These are phyloP conservation scores for Xylariomycetidae sp. DNA, from an alignment of 2,329 filamentous ascomycete genomes.

Conservation along the genomic window DNA sequence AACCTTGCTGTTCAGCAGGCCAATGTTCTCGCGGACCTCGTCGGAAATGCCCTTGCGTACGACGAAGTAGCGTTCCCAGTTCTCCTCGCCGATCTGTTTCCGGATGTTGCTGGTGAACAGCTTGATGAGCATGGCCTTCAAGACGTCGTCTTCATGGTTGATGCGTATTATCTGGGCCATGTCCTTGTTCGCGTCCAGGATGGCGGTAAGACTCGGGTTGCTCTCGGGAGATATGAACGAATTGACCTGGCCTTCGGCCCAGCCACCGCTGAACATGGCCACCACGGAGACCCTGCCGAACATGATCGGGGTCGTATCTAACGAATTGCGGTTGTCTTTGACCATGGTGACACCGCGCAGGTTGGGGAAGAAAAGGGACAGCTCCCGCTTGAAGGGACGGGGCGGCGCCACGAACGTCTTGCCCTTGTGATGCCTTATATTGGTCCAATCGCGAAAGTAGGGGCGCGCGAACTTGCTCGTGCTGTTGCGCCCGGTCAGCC, in stretches of 20 bases:
- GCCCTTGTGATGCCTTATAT: constrained; percentile 74
- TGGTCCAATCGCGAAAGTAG: constrained; percentile 94
- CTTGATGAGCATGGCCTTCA: constrained; percentile 56
- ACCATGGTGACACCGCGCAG: constrained; percentile 72
- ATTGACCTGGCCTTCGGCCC: constrained; percentile 76
- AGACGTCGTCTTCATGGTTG: constrained; percentile 76
- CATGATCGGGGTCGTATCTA: constrained; percentile 75
- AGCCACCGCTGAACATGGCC: constrained; percentile 72
- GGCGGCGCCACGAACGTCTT: constrained; percentile 88
- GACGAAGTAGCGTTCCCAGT: constrained; percentile 58
- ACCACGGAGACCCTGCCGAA: constrained; percentile 71
- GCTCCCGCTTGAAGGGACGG: constrained; percentile 74
- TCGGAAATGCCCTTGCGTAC: constrained; percentile 53
- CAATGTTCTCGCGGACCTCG: constrained; percentile 57
- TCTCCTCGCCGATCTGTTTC: constrained; percentile 40
- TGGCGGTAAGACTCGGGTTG: constrained; percentile 64
- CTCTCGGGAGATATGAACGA: constrained; percentile 60
- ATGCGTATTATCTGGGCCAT: constrained; percentile 73
- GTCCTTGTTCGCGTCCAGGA: constrained; percentile 48
- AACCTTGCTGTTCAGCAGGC: constrained; percentile 80
- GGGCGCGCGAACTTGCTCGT: constrained; percentile 46
- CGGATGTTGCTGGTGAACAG: constrained; percentile 51
- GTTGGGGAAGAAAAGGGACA: constrained; percentile 91
- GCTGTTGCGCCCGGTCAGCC: constrained; percentile 1
- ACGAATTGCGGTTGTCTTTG: constrained; percentile 42